Evolutionary conservation across 768 basidiomycete genomes (phyloP).

Genomic region (Mycena leptocephala): DNA sequence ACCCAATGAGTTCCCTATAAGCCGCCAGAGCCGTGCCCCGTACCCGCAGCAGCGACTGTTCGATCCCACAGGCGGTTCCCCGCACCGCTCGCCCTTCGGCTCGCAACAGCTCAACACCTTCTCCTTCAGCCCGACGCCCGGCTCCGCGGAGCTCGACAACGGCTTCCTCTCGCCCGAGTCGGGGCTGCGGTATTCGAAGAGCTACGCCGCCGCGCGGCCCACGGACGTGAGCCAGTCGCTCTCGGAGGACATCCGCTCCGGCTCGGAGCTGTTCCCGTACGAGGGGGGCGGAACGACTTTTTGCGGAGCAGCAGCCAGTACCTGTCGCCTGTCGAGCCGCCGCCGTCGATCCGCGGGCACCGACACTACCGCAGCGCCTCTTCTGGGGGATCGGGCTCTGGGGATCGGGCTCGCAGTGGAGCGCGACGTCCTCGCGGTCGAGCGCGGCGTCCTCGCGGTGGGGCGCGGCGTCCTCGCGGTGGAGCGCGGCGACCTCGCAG

Average conservation of each 20-base stretch:
- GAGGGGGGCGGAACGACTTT: neutral
- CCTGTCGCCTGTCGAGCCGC: conserved; percentile 31
- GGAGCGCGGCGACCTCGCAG: too few species aligned
- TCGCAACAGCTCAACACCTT: conserved; percentile 43
- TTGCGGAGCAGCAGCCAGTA: conserved; percentile 6
- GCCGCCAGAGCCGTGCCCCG: too few species aligned
- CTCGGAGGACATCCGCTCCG: conserved; percentile 66
- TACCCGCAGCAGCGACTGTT: too few species aligned
- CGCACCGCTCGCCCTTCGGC: conserved; percentile 47
- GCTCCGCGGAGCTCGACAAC: conserved; percentile 32
- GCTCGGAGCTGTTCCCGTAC: neutral
- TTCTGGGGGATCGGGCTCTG: conserved; percentile 14
- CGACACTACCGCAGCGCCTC: conserved; percentile 28
- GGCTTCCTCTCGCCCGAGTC: conserved; percentile 47
- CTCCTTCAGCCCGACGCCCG: conserved; percentile 47
- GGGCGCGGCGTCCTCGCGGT: too few species aligned
- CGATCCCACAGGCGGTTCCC: conserved; percentile 34
- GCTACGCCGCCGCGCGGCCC: conserved; percentile 39
- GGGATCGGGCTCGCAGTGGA: conserved; percentile 14
- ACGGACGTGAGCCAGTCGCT: conserved; percentile 47
- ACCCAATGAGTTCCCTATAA: too few species aligned
- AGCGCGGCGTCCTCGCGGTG: too few species aligned
- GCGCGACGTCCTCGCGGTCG: conserved; percentile 37
- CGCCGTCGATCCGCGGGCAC: conserved; percentile 30
- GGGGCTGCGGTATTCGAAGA: conserved; percentile 46